A percentile compares a stretch with the other conserved stretches of the same genome.
Evolutionary conservation across 768 basidiomycete genomes (phyloP).

Genomic region (Panellus pusillus): DNA sequence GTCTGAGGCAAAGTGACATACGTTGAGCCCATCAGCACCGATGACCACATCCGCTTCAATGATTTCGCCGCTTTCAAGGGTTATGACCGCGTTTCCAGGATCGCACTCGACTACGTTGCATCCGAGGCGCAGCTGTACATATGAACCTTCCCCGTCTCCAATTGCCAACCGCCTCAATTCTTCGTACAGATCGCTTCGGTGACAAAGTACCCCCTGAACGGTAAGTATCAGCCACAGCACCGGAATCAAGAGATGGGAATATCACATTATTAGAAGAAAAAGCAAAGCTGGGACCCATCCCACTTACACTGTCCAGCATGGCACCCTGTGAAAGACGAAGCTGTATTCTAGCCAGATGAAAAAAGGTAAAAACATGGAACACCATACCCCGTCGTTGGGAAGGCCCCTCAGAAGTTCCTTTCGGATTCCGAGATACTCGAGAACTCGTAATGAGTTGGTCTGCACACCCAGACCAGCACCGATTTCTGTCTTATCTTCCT

Average conservation of each 20-base stretch:
- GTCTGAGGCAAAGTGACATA: background rate
- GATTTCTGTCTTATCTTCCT: conserved; percentile 7
- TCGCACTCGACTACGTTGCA: conserved; percentile 3
- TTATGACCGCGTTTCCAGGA: conserved; percentile 31
- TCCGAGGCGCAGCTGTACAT: background rate
- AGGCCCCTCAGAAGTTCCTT: background rate
- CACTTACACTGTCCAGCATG: background rate
- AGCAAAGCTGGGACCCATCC: background rate
- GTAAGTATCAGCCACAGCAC: background rate
- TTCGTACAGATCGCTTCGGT: conserved; percentile 1
- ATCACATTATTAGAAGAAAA: too few species aligned
- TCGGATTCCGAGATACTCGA: background rate
- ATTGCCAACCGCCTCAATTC: background rate
- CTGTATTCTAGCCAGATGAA: background rate
- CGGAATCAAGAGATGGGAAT: background rate
- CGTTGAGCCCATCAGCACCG: conserved; percentile 34
- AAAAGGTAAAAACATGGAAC: background rate
- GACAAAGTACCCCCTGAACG: background rate
- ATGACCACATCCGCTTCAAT: conserved; percentile 34
- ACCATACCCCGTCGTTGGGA: background rate
- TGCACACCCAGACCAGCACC: conserved; percentile 12
- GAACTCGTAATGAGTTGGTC: conserved; percentile 1
- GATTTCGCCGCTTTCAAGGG: conserved; percentile 35
- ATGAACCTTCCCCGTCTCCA: background rate
- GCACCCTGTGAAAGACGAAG: background rate